Evolutionary conservation across 192 early-diverging fungal genomes (phyloP).

Genomic region (Thoreauomyces humboldtii): DNA sequence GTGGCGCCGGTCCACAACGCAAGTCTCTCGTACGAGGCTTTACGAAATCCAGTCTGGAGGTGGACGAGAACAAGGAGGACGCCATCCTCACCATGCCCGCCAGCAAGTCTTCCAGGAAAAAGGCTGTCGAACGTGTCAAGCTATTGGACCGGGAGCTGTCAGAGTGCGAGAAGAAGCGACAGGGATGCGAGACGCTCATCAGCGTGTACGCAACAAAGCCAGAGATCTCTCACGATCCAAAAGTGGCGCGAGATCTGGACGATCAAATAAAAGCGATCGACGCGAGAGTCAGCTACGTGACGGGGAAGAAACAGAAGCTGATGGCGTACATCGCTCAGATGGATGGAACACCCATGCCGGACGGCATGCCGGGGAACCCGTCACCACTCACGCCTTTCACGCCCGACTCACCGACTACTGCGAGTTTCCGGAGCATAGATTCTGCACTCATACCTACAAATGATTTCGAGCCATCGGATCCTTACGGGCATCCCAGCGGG

Average conservation of each 20-base stretch:
- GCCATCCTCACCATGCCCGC: constrained; percentile 19
- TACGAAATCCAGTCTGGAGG: constrained; percentile 15
- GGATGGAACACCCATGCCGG: constrained; percentile 38
- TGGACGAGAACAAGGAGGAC: constrained; percentile 34
- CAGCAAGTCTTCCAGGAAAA: constrained; percentile 35
- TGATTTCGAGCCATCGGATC: not conserved
- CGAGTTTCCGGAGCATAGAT: not conserved
- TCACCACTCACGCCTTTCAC: not conserved
- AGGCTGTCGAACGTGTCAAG: constrained; percentile 44
- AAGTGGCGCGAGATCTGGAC: constrained; percentile 30
- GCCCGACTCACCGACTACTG: not conserved
- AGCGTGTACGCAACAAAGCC: constrained; percentile 24
- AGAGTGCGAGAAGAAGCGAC: constrained; percentile 35
- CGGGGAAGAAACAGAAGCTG: constrained; percentile 31
- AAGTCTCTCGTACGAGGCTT: constrained; percentile 17
- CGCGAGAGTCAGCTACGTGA: constrained; percentile 14
- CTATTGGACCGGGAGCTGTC: constrained; percentile 41
- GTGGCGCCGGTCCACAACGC: not conserved
- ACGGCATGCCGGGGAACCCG: not conserved
- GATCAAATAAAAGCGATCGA: constrained; percentile 31
- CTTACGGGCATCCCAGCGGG: not conserved
- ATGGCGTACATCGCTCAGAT: constrained; percentile 30
- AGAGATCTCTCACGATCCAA: constrained; percentile 32
- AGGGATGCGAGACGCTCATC: constrained; percentile 40
- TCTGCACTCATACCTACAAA: no score